These are phyloP conservation scores for Spatholobus suberectus DNA, from an alignment of 306 rosid species.

Conservation along the genomic window DNA sequence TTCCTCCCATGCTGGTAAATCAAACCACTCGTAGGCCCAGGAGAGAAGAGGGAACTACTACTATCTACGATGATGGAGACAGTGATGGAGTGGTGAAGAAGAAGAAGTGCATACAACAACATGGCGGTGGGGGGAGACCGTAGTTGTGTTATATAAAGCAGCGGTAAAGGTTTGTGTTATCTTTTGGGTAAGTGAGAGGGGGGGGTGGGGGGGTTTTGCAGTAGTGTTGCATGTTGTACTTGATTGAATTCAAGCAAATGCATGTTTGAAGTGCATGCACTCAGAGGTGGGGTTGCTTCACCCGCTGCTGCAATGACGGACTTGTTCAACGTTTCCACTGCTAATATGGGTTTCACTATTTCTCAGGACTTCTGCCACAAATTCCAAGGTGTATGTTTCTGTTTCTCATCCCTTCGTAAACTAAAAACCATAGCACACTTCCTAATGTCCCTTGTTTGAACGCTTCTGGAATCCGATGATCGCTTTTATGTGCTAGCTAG, in stretches of 20 bases:
- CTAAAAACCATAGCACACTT: slow-evolving; percentile 42
- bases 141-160: slow-evolving; percentile 49
- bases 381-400: slow-evolving; percentile 72
- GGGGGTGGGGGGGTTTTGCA: slow-evolving; percentile 8
- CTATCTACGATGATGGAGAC: slow-evolving; percentile 60
- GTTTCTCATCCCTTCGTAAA: slow-evolving; percentile 55
- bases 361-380: slow-evolving; percentile 58
- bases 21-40: slow-evolving; percentile 57
- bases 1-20: slow-evolving; percentile 49
- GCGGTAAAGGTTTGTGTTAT: slow-evolving; percentile 53
- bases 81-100: slow-evolving; percentile 30
- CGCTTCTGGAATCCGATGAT: slow-evolving; percentile 97
- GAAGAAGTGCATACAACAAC: neutral
- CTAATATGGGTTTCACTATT: slow-evolving; percentile 63
- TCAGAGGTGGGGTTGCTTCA: slow-evolving; percentile 47
- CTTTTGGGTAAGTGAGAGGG: slow-evolving; percentile 53
- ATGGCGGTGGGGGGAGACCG: slow-evolving; percentile 33
- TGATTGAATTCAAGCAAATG: slow-evolving; percentile 11
- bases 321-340: slow-evolving; percentile 60
- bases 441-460: slow-evolving; percentile 69
- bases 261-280: slow-evolving; percentile 42
- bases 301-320: slow-evolving; percentile 60
- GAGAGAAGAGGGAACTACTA: slow-evolving; percentile 15
- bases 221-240: neutral
- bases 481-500: slow-evolving; percentile 51